Evolutionary conservation across 441 rosid species (phyloP).

Genomic region (Brassica balearica): DNA sequence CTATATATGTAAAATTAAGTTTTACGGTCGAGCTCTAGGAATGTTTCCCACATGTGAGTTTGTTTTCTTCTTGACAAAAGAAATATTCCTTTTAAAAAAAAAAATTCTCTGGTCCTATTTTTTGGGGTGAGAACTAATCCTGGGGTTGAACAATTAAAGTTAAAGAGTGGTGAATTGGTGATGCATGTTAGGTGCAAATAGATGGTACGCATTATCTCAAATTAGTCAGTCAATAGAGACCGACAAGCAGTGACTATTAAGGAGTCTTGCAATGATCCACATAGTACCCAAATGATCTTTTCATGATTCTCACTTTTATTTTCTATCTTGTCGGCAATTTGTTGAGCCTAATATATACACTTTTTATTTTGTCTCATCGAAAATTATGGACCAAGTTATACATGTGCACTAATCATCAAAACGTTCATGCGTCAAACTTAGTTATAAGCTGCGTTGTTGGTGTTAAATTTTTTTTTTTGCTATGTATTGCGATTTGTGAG

Average conservation of each 20-base stretch:
- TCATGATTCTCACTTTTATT: slow-evolving; percentile 7
- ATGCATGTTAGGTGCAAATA: slow-evolving; percentile 28
- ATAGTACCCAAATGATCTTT: slow-evolving; percentile 21
- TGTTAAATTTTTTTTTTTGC: not conserved
- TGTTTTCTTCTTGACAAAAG: not conserved
- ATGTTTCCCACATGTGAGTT: not conserved
- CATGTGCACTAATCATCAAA: slow-evolving; percentile 9
- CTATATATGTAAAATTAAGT: not conserved
- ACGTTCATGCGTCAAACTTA: not conserved
- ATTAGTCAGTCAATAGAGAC: slow-evolving; percentile 26
- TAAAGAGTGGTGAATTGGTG: not conserved
- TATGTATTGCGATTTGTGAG: not conserved
- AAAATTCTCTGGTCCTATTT: not conserved
- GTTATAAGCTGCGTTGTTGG: not conserved
- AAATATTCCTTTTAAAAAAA: not conserved
- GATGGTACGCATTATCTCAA: slow-evolving; percentile 19
- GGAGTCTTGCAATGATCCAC: slow-evolving; percentile 26
- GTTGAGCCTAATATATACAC: not conserved
- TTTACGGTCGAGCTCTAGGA: not conserved
- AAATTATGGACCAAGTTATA: not conserved
- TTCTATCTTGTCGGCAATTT: not conserved
- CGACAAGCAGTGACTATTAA: slow-evolving; percentile 21
- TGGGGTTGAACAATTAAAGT: not conserved
- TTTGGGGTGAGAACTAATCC: slow-evolving; percentile 19
- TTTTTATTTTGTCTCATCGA: not conserved